Evolutionary conservation across 2,329 filamentous ascomycete genomes (phyloP).

Genomic region (Colletotrichum salicis): DNA sequence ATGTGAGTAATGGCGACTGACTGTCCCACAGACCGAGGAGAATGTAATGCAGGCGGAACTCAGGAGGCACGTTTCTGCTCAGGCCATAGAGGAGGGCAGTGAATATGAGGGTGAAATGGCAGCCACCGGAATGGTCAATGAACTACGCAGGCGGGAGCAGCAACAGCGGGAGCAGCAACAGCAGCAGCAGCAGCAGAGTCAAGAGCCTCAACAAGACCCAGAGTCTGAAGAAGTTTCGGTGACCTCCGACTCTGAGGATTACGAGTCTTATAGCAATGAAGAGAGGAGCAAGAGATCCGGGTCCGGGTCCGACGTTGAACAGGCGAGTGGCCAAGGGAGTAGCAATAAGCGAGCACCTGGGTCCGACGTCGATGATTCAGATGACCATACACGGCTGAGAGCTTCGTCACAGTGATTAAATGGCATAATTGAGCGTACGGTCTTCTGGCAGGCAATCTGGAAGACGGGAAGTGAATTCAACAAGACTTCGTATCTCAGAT

Average conservation of each 20-base stretch:
- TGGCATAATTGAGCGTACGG: too few relatives aligned
- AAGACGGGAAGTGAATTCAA: too few relatives aligned
- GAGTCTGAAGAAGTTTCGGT: not conserved
- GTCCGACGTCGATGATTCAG: not conserved
- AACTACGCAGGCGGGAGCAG: not conserved
- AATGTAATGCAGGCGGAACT: too few relatives aligned
- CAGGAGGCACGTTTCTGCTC: too few relatives aligned
- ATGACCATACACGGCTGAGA: not conserved
- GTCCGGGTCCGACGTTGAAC: not conserved
- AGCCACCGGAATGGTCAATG: not conserved
- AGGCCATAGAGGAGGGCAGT: not conserved
- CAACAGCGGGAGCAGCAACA: not conserved
- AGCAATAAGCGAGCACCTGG: not conserved
- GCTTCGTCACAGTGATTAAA: not conserved
- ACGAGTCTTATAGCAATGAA: not conserved
- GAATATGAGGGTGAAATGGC: not conserved
- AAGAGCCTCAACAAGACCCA: not conserved
- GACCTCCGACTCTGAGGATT: not conserved
- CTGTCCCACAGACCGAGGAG: too few relatives aligned
- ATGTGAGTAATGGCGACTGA: too few relatives aligned
- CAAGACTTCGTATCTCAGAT: too few relatives aligned
- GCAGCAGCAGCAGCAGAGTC: not conserved
- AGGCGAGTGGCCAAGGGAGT: not conserved
- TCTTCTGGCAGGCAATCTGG: too few relatives aligned
- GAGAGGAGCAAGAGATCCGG: not conserved